phyloP scores from a whole-genome alignment of 768 basidiomycete species.

The Steccherinum ochraceum region DNA sequence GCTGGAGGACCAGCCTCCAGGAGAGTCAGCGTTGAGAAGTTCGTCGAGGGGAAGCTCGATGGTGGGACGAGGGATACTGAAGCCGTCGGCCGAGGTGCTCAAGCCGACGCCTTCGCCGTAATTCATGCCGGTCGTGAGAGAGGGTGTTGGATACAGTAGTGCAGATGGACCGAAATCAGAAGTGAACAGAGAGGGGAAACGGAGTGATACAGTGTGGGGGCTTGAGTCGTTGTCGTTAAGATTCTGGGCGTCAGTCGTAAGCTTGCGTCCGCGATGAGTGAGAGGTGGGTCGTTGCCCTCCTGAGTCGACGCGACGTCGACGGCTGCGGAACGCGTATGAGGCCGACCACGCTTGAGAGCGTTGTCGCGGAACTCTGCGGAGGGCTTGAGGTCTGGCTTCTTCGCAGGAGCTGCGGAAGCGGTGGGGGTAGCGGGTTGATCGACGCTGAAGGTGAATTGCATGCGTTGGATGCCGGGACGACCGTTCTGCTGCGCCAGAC shows the following conservation, averaged over 20 bases:
- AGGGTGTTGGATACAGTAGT: constrained; percentile 60
- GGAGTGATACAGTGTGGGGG: constrained; percentile 35
- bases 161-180: constrained; percentile 75
- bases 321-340: constrained; percentile 22
- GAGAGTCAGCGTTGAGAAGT: constrained; percentile 47
- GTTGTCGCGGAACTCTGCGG: constrained; percentile 55
- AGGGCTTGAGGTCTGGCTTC: constrained; percentile 65
- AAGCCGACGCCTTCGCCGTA: constrained; percentile 68
- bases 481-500: constrained; percentile 55
- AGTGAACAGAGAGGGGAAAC: constrained; percentile 69
- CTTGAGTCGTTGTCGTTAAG: constrained; percentile 8
- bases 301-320: constrained; percentile 6
- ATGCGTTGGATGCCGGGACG: constrained; percentile 76
- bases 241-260: constrained; percentile 10
- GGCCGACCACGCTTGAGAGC: constrained; percentile 32
- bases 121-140: constrained; percentile 61
- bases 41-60: constrained; percentile 87
- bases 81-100: constrained; percentile 39
- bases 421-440: constrained; percentile 49
- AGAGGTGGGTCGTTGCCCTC: constrained; percentile 17
- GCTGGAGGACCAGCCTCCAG: constrained; percentile 23
- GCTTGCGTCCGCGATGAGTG: constrained; percentile 28
- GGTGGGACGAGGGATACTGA: constrained; percentile 68
- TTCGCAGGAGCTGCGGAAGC: constrained; percentile 41
- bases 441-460: constrained; percentile 87